These are phyloP conservation scores for Chalciporus pseudorubinellus DNA, from an alignment of 768 basidiomycete species.

Conservation along the genomic window DNA sequence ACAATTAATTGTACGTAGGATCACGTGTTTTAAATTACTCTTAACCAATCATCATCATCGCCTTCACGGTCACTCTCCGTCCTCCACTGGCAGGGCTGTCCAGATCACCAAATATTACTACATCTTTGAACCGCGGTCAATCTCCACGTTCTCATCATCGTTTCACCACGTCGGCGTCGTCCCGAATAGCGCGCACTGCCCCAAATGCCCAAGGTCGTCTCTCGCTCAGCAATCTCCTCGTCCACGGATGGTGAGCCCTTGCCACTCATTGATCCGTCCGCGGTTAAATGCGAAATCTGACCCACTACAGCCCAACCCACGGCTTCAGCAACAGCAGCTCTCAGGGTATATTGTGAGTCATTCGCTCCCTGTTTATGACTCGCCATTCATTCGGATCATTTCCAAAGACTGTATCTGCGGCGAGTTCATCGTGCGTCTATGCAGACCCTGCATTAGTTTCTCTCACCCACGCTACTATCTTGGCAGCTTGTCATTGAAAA, in stretches of 20 bases:
- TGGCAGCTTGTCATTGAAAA: slow-evolving; percentile 79
- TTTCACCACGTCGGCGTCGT: no score
- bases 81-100: neutral
- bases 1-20: slow-evolving; percentile 21
- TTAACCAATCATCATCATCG: slow-evolving; percentile 2
- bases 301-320: slow-evolving; percentile 63
- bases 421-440: slow-evolving; percentile 72
- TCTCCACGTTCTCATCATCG: neutral
- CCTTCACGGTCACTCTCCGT: neutral
- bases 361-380: slow-evolving; percentile 6
- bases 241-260: slow-evolving; percentile 70
- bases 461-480: slow-evolving; percentile 2
- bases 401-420: slow-evolving; percentile 79
- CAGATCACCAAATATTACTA: no score
- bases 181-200: neutral
- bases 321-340: slow-evolving; percentile 70
- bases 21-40: slow-evolving; percentile 30
- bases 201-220: slow-evolving; percentile 88
- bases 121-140: no score
- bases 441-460: neutral
- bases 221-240: slow-evolving; percentile 83
- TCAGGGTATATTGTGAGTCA: slow-evolving; percentile 77
- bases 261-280: neutral
- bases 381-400: slow-evolving; percentile 5
- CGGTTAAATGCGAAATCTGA: neutral